Percentiles rank a stretch among this genome's conserved stretches.
phyloP scores from a whole-genome alignment of 768 basidiomycete species.

The Imleria badia region DNA sequence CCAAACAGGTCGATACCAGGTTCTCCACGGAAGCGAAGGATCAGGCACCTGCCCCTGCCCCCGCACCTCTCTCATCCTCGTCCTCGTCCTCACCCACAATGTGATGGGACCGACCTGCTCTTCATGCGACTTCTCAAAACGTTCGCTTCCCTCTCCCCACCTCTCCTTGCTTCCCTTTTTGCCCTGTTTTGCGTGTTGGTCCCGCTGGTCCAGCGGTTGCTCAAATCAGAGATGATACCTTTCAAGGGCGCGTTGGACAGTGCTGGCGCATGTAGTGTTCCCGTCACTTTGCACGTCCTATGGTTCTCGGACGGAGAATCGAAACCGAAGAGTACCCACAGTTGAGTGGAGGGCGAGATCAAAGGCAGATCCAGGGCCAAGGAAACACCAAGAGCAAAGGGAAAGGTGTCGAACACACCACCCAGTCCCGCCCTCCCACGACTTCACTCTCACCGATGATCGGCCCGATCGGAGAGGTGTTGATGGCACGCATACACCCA shows the following conservation, averaged over 20 bases:
- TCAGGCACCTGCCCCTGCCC: neutral
- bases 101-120: conserved; percentile 1
- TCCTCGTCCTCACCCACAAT: neutral
- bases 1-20: conserved; percentile 4
- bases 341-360: neutral
- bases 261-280: conserved; percentile 80
- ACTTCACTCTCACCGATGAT: conserved; percentile 22
- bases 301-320: conserved; percentile 67
- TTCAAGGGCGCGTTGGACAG: conserved; percentile 65
- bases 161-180: conserved; percentile 75
- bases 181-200: conserved; percentile 78
- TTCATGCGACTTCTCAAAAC: neutral
- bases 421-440: neutral
- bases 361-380: neutral
- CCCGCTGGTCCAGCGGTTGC: conserved; percentile 67
- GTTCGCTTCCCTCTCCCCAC: conserved; percentile 78
- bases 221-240: conserved; percentile 61
- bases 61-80: neutral
- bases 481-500: conserved; percentile 8
- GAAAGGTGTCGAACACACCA: neutral
- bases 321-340: neutral
- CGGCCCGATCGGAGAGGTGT: conserved; percentile 17
- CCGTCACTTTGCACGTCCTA: conserved; percentile 86
- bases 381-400: conserved; percentile 7
- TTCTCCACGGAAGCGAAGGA: conserved; percentile 19